A percentile compares a stretch with the other conserved stretches of the same genome.
Evolutionary conservation across 1,139 yeast species (phyloP).

Genomic region (Yamadazyma diddensiae): DNA sequence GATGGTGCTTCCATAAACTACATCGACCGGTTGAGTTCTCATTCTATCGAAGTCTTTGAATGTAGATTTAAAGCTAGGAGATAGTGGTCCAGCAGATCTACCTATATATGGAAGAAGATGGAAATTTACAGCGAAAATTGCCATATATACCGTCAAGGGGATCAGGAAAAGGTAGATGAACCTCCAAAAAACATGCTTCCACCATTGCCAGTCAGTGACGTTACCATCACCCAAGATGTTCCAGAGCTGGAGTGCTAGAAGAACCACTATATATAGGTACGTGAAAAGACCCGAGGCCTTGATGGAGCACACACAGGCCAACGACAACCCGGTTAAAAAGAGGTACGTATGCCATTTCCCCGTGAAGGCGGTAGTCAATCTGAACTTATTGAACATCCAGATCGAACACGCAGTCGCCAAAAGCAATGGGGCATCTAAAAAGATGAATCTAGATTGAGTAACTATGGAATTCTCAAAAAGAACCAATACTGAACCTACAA

Average conservation of each 20-base stretch:
- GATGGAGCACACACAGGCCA: conserved; percentile 53
- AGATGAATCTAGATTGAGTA: conserved; percentile 47
- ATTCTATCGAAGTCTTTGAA: conserved; percentile 41
- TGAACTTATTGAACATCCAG: conserved; percentile 42
- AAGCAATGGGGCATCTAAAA: conserved; percentile 51
- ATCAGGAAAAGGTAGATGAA: conserved; percentile 34
- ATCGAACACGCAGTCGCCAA: conserved; percentile 43
- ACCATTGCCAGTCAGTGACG: conserved; percentile 28
- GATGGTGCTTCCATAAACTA: conserved; percentile 63
- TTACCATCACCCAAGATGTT: conserved; percentile 53
- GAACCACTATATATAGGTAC: conserved; percentile 45
- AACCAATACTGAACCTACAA: conserved; percentile 44
- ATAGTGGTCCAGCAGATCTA: conserved; percentile 48
- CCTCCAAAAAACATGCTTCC: conserved; percentile 31
- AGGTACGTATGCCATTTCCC: conserved; percentile 44
- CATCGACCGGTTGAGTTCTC: conserved; percentile 41
- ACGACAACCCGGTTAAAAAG: conserved; percentile 42
- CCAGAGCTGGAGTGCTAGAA: conserved; percentile 52
- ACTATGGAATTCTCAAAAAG: conserved; percentile 54
- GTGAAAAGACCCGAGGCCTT: conserved; percentile 56
- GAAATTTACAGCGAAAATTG: conserved; percentile 51
- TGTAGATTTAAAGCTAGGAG: conserved; percentile 57
- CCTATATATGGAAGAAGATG: conserved; percentile 45
- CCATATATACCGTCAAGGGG: conserved; percentile 51
- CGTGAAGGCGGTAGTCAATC: conserved; percentile 32